Evolutionary conservation across 208 protist species (phyloP), one percentile per base, ranked within the genome.

Genomic region (Phytomonas sp.): DNA sequence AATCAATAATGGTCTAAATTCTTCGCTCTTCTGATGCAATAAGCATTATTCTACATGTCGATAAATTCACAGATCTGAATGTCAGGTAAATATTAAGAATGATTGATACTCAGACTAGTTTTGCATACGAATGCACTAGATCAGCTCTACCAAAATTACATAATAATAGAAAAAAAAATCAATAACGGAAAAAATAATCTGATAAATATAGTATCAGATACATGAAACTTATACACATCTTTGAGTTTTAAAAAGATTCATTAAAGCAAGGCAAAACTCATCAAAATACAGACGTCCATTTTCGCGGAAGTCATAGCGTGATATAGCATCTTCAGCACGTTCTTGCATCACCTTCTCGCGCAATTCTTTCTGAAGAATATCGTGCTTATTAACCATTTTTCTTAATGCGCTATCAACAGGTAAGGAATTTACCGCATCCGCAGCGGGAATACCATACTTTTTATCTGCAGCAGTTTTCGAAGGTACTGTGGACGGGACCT

Each of bases 241-340:
- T 72, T 78, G 87, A 42, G 69, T 74, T 68, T 81, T 87, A 29
- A 84, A 60, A 11, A 89, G 56, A 45, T 86, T 76, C 60, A 87
- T 42, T 37, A 92, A 66, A n/a, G 82, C 80, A 10, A 92, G 63
- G 49, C 80, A 86, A 56, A 89, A 89, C 76, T 92, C 87, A 60
- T 89, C 87, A 40, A 78, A 86, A 75, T 78, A 80, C 14, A 92
- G 66, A 52, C 66, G 74, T 0, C 67, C 75, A 26, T 66, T 70
- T 14, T 76, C 75, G 12, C 72, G 79, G 67, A 83, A 88, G 16
- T 77, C 77, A 52, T 82, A 92, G 11, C 71, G 71, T 14, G 60
- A n/a, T 26, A 79, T 6, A 0, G 74, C 63, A 6, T 74, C 73
- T 31, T 66, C 69, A 8, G 83, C 64, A 2, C 67, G 74, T 30